phyloP scores from a whole-genome alignment of 2,329 filamentous ascomycete species.

The Blumeria graminis region DNA sequence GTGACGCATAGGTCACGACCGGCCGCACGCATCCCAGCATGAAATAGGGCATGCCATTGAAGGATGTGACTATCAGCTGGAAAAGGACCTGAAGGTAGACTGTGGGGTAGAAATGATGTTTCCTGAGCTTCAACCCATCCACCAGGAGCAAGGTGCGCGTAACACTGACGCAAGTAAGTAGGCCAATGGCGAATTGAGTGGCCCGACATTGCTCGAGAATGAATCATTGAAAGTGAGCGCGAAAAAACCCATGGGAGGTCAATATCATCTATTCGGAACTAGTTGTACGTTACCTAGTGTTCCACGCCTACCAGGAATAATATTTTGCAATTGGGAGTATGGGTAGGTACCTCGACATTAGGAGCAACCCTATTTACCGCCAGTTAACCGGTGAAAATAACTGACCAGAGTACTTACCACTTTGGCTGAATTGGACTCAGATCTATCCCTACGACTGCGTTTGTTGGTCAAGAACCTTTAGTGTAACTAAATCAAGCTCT shows the following conservation, averaged over 20 bases:
- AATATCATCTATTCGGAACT: slow-evolving; percentile 23
- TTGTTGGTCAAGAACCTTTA: neutral
- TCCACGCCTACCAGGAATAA: too few species aligned
- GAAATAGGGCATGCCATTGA: slow-evolving; percentile 4
- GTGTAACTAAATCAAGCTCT: neutral
- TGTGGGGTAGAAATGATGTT: slow-evolving; percentile 3
- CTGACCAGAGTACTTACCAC: slow-evolving; percentile 3
- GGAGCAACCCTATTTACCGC: slow-evolving; percentile 6
- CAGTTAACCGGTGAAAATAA: neutral
- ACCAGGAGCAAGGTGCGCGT: slow-evolving; percentile 4
- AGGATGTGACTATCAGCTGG: slow-evolving; percentile 4
- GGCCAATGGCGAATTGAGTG: slow-evolving; percentile 17
- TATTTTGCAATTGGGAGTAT: too few species aligned
- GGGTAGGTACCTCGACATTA: slow-evolving; percentile 12
- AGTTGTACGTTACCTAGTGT: slow-evolving; percentile 5
- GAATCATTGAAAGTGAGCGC: slow-evolving; percentile 5
- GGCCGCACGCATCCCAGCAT: slow-evolving; percentile 3
- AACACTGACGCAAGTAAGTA: slow-evolving; percentile 5
- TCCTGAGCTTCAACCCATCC: slow-evolving; percentile 9
- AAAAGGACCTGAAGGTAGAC: slow-evolving; percentile 5
- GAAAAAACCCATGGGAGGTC: slow-evolving; percentile 23
- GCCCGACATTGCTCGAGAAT: slow-evolving; percentile 5
- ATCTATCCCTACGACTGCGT: slow-evolving; percentile 11
- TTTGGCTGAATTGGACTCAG: slow-evolving; percentile 12
- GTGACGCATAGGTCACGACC: slow-evolving; percentile 5